Base-by-base conservation (phyloP, 1,284 basidiomycete genomes). In the Somion occarium region DNA sequence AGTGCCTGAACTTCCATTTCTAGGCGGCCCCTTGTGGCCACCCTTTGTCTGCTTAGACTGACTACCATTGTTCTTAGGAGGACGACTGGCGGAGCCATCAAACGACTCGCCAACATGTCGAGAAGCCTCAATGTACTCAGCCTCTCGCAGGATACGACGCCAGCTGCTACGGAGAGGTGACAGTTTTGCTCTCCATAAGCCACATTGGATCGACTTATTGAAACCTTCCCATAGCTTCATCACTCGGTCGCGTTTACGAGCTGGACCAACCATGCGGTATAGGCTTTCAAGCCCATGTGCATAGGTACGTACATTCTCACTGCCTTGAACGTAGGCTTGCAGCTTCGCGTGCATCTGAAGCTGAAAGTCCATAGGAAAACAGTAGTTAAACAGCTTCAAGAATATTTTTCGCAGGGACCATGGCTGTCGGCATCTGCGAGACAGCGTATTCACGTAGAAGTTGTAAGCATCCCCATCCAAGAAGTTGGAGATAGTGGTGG, bases 341-440 rank as follows among this genome's bases (percentile, higher is more conserved):
- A 67, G 57, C 23, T 58, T 46, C 4, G 56, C 46, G 0, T 56
- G 47, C 49, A 62, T 56, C n/a, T 59, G 48, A 0, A 54, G 26
- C 2, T 67, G 58, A 50, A 67, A 75, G 37, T 73, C 61, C 0
- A 66, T 49, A 0, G 71, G 72, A 63, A 78, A 78, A 46, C 73
- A 75, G 50, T 72, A 70, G 50, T 74, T 64, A 52, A 72, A 77
- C 2, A 77, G 48, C 4, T 56, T 71, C 0, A 53, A 37, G 46
- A 74, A 72, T 51, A 75, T 68, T 5, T 46, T 18, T 1, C 56
- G n/a, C 0, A 62, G 46, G 0, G 18, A 49, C 64, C 64, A 66
- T 13, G 55, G 22, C 3, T 58, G 42, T 11, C n/a, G 34, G 34
- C 11, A n/a, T 0, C 53, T 38, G 0, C 68, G 55, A 18, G 11